phyloP scores from a whole-genome alignment of 2,329 filamentous ascomycete species.

The Ramularia endophylla region DNA sequence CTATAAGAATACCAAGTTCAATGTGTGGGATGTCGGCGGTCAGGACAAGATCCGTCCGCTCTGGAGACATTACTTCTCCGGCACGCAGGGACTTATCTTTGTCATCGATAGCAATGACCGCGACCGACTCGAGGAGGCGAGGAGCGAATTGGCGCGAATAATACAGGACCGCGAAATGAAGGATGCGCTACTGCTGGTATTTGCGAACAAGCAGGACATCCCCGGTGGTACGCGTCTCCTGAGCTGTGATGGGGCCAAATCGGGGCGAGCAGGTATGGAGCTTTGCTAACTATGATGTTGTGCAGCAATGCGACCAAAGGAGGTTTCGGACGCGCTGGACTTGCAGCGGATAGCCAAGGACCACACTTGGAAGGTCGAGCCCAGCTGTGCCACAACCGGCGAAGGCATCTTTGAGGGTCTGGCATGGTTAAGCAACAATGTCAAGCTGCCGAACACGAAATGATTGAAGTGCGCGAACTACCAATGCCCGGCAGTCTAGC shows the following conservation, averaged over 20 bases:
- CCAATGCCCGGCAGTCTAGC: no score
- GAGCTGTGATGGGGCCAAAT: background rate
- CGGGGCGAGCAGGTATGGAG: no score
- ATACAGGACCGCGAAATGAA: slow-evolving; percentile 98
- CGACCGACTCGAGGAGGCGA: slow-evolving; percentile 94
- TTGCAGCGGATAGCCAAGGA: slow-evolving; percentile 47
- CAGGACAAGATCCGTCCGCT: slow-evolving; percentile 99
- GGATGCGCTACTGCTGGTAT: slow-evolving; percentile 93
- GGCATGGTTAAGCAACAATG: slow-evolving; percentile 47
- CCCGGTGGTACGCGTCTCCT: slow-evolving; percentile 60
- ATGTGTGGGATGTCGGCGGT: slow-evolving; percentile 99
- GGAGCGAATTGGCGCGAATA: slow-evolving; percentile 95
- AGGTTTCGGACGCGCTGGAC: slow-evolving; percentile 44
- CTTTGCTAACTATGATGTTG: slow-evolving; percentile 3
- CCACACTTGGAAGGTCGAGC: slow-evolving; percentile 50
- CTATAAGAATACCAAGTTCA: slow-evolving; percentile 99
- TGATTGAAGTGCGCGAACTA: slow-evolving; percentile 4
- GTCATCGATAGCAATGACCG: slow-evolving; percentile 99
- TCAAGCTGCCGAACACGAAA: slow-evolving; percentile 36
- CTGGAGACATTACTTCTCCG: slow-evolving; percentile 99
- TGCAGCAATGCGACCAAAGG: slow-evolving; percentile 45
- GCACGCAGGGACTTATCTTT: slow-evolving; percentile 98
- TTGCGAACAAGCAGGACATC: slow-evolving; percentile 99
- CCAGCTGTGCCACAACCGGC: slow-evolving; percentile 48
- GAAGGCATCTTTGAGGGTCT: slow-evolving; percentile 50